Base-by-base conservation (phyloP, 2,329 filamentous ascomycete genomes). In the Laburnicola sp. region DNA sequence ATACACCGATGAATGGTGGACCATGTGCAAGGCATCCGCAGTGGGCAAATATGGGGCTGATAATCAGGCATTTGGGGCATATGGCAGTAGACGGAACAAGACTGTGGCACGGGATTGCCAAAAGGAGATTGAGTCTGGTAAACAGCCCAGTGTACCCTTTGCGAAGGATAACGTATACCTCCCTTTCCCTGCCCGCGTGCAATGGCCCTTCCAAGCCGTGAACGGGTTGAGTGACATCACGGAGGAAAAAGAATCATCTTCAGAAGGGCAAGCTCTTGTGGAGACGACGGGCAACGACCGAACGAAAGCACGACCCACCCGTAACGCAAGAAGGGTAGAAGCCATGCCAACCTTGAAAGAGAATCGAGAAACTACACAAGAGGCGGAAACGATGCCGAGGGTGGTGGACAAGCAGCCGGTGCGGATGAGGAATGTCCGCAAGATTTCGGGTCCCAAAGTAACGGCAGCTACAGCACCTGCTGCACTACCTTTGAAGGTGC, bases 1-100 rank as follows among this genome's bases (percentile, higher is more conserved):
- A 26, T 79, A 77, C 54, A 78, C 76, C 6, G 76, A 79, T n/a
- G 76, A 76, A 8, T 80, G 78, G 78, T 78, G 67, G 62, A 65
- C 68, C 10, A 53, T 80, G n/a, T 80, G 78, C 68, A 78, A 78
- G 57, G 67, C 76, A 38, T 79, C 78, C 21, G 76, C 77, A 10
- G 78, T 80, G 11, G 78, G 78, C 28, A 76, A 79, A 57, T 76
- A 75, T 48, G 72, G 73, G 36, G 68, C 73, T 50, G 72, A 74
- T 26, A 77, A 76, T 37, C 76, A 75, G 41, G 63, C 66, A 6
- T 80, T 80, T 53, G 73, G 75, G 8, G 70, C 78, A 10, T 75
- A 75, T 45, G 76, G 76, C 22, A 76, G 76, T 41, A 74, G 74
- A 56, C 73, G 74, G 45, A 75, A 79, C 52, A 75, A 76, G 54